These are phyloP conservation scores for Coffea humblotiana DNA, from an alignment of 305 asterid species.

Conservation along the genomic window DNA sequence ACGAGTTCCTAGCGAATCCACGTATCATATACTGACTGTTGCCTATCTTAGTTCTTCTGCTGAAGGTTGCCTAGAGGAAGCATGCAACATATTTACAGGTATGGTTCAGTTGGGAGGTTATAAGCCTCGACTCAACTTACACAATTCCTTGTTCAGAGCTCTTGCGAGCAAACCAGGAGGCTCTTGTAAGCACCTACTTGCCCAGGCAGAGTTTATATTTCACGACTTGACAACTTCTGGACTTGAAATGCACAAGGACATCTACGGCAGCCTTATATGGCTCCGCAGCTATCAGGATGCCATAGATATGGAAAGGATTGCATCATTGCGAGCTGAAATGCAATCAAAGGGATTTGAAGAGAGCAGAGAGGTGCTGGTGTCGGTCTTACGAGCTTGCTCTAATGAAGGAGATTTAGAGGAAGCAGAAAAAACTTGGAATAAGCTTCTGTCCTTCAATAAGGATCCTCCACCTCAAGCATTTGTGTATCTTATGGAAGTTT, in stretches of 20 bases:
- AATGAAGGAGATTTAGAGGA: conserved; percentile 70
- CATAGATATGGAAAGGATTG: conserved; percentile 69
- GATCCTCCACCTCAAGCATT: conserved; percentile 70
- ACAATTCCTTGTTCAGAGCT: conserved; percentile 81
- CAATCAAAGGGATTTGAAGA: conserved; percentile 52
- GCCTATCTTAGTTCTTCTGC: conserved; percentile 81
- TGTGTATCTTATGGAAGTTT: conserved; percentile 70
- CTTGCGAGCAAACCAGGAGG: conserved; percentile 57
- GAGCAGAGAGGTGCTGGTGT: conserved; percentile 58
- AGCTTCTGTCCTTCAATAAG: conserved; percentile 39
- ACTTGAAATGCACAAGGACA: conserved; percentile 62
- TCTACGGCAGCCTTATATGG: conserved; percentile 86
- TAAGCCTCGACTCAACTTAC: conserved; percentile 80
- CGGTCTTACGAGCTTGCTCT: conserved; percentile 77
- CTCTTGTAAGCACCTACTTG: conserved; percentile 54
- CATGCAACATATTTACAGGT: conserved; percentile 69
- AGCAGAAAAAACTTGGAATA: conserved; percentile 70
- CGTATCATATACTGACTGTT: conserved; percentile 70
- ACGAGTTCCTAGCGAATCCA: conserved; percentile 75
- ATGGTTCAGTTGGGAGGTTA: conserved; percentile 91
- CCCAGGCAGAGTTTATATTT: conserved; percentile 83
- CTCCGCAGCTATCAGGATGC: conserved; percentile 84
- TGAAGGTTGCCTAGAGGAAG: conserved; percentile 66
- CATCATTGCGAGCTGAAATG: conserved; percentile 61
- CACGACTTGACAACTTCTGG: conserved; percentile 63